Conservation (phyloP, 2,329 filamentous ascomycete genomes). For the Cephalotrichum gorgonifer region DNA sequence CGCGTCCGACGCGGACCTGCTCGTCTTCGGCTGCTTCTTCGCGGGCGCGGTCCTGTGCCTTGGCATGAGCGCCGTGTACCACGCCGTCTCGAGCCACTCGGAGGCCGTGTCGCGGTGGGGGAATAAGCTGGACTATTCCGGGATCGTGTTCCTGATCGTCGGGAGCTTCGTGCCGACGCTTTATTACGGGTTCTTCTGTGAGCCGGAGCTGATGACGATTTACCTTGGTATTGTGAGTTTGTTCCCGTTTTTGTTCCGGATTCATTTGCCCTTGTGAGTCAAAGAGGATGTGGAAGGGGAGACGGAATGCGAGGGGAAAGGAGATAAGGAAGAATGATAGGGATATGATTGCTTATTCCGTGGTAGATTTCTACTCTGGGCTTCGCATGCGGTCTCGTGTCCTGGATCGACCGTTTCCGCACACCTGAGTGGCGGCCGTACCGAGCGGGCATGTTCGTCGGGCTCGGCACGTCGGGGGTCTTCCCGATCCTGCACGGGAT, state of each 20-base stretch:
- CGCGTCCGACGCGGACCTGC: conserved; percentile 52
- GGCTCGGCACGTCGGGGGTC: conserved; percentile 73
- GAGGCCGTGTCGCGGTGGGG: conserved; percentile 67
- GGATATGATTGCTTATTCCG: too few relatives aligned
- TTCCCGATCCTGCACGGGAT: conserved; percentile 75
- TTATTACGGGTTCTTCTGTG: conserved; percentile 76
- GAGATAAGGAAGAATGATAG: too few relatives aligned
- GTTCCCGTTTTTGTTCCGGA: background rate
- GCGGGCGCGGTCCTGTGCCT: conserved; percentile 61
- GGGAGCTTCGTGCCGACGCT: conserved; percentile 84
- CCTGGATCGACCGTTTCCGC: conserved; percentile 73
- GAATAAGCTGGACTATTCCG: conserved; percentile 90
- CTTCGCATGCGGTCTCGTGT: conserved; percentile 63
- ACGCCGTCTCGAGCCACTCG: conserved; percentile 79
- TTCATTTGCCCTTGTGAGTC: too few relatives aligned
- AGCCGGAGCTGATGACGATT: conserved; percentile 49
- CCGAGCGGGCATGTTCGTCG: conserved; percentile 80
- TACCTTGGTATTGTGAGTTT: conserved; percentile 66
- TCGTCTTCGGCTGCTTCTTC: conserved; percentile 72
- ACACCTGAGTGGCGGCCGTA: conserved; percentile 77
- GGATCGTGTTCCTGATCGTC: conserved; percentile 85
- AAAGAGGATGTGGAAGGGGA: too few relatives aligned
- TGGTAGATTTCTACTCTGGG: conserved; percentile 67
- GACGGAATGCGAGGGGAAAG: background rate
- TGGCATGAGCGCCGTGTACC: conserved; percentile 76